Evolutionary conservation across 83 land plant species (phyloP).

Genomic region (Picea abies): DNA sequence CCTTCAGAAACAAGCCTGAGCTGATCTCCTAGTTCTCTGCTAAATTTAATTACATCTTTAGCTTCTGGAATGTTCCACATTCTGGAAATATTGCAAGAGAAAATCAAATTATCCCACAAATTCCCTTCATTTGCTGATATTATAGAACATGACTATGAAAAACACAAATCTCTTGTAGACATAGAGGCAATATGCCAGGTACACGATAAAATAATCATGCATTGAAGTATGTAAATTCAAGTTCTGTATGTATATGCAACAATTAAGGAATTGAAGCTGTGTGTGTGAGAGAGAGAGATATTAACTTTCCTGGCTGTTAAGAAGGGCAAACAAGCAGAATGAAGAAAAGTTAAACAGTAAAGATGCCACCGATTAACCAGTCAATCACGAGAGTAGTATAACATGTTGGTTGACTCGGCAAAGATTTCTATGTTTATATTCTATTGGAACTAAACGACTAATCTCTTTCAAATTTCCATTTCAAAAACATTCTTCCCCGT

Average conservation of each 20-base stretch:
- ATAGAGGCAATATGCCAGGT: neutral
- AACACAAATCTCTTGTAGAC: constrained; percentile 1
- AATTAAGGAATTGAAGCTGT: no score
- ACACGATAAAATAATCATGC: neutral
- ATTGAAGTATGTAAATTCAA: neutral
- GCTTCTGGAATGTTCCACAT: constrained; percentile 58
- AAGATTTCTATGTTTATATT: neutral
- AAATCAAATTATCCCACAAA: neutral
- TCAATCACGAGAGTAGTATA: neutral
- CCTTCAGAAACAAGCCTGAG: constrained; percentile 48
- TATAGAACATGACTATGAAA: neutral
- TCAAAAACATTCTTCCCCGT: neutral
- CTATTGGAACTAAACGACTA: neutral
- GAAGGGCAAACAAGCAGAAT: neutral
- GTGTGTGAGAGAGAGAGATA: no score
- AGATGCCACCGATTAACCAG: neutral
- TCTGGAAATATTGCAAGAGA: constrained; percentile 20
- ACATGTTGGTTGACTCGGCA: no score
- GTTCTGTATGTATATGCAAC: neutral
- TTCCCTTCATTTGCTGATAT: neutral
- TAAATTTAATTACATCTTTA: constrained; percentile 35
- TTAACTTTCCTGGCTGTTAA: neutral
- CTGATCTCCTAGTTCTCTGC: constrained; percentile 33
- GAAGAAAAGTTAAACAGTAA: neutral
- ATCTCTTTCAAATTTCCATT: no score